Evolutionary conservation across 768 basidiomycete genomes (phyloP).

Genomic region (Amanita thiersii): DNA sequence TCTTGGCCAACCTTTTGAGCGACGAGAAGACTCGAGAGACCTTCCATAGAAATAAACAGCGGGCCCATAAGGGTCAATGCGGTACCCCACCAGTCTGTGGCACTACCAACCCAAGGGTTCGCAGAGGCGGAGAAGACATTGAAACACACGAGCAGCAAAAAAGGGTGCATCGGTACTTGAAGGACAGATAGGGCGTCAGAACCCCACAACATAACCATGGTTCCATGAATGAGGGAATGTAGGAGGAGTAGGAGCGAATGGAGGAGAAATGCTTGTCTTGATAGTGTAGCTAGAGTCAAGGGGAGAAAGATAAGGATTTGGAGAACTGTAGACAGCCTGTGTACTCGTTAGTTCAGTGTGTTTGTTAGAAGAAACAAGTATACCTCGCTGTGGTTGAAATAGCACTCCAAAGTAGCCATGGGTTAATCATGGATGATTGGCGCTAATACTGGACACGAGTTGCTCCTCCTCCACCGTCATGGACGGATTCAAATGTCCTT

Average conservation of each 20-base stretch:
- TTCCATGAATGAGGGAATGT: conserved; percentile 79
- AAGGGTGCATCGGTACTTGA: conserved; percentile 82
- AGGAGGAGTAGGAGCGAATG: conserved; percentile 70
- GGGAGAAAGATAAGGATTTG: conserved; percentile 83
- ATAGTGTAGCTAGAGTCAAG: conserved; percentile 76
- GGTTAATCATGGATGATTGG: conserved; percentile 31
- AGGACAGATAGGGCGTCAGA: conserved; percentile 66
- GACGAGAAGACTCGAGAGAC: conserved; percentile 75
- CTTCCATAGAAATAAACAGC: conserved; percentile 75
- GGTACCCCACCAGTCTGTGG: conserved; percentile 66
- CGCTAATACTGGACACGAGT: conserved; percentile 4
- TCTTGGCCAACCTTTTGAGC: conserved; percentile 76
- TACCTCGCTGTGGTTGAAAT: conserved; percentile 58
- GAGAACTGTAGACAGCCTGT: conserved; percentile 64
- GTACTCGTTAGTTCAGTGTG: conserved; percentile 3
- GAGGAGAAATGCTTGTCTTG: conserved; percentile 69
- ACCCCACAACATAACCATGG: conserved; percentile 63
- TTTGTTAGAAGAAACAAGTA: conserved; percentile 6
- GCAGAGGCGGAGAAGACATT: conserved; percentile 69
- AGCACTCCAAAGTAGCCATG: conserved; percentile 62
- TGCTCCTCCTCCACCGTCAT: conserved; percentile 8
- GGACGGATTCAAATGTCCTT: conserved; percentile 2
- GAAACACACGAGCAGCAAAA: conserved; percentile 81
- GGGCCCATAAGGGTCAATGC: conserved; percentile 66
- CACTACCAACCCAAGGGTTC: conserved; percentile 46